Evolutionary conservation across 1,284 basidiomycete genomes (phyloP).

Genomic region (Malassezia restricta): DNA sequence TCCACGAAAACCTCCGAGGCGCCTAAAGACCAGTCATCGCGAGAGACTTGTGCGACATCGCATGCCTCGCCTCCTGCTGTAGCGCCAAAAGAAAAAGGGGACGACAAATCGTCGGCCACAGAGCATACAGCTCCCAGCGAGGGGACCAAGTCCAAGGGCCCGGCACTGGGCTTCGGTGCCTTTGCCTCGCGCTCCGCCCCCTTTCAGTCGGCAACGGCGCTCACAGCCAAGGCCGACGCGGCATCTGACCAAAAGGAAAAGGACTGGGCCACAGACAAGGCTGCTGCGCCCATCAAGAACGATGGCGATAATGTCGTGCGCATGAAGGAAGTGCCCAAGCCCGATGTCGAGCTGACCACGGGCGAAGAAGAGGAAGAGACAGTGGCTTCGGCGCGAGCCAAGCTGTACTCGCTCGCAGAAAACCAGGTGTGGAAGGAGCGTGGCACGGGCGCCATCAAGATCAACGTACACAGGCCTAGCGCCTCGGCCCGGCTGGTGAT

Average conservation of each 20-base stretch:
- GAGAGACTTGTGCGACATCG: too few relatives aligned
- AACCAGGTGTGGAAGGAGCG: constrained; percentile 72
- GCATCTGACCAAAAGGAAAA: not conserved
- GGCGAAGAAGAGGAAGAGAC: constrained; percentile 87
- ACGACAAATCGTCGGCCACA: too few relatives aligned
- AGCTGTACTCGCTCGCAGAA: constrained; percentile 58
- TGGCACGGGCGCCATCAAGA: constrained; percentile 66
- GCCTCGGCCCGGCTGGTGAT: constrained; percentile 64
- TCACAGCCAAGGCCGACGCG: not conserved
- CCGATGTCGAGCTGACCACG: constrained; percentile 56
- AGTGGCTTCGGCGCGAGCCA: constrained; percentile 68
- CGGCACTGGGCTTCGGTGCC: constrained; percentile 11
- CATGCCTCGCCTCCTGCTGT: too few relatives aligned
- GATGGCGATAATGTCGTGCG: constrained; percentile 11
- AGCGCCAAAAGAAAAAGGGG: too few relatives aligned
- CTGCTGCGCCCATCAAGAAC: not conserved
- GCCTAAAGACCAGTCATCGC: too few relatives aligned
- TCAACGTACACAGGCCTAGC: constrained; percentile 64
- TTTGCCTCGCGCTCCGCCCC: constrained; percentile 8
- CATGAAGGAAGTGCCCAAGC: constrained; percentile 5
- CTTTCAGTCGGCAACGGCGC: constrained; percentile 7
- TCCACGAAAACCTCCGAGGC: too few relatives aligned
- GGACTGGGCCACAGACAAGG: constrained; percentile 1
- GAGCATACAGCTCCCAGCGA: too few relatives aligned
- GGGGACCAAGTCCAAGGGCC: not conserved